Evolutionary conservation across 1,139 yeast species (phyloP).

Genomic region (Saccharomyces hybrid): DNA sequence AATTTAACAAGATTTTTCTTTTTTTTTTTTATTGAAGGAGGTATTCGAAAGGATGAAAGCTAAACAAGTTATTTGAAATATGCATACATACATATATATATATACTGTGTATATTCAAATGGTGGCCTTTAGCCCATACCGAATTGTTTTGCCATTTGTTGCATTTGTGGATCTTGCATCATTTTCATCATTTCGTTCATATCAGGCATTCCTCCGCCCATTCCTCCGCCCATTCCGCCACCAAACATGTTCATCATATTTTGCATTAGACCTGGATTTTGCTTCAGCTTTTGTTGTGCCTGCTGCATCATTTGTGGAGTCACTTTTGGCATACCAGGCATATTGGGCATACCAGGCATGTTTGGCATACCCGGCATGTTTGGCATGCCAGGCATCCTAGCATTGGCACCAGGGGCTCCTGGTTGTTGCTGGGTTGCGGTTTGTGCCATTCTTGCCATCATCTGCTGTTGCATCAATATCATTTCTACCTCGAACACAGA

Average conservation of each 20-base stretch:
- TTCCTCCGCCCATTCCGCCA: slow-evolving; percentile 39
- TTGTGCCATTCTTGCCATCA: slow-evolving; percentile 92
- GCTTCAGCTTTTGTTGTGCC: slow-evolving; percentile 49
- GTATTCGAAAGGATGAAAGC: slow-evolving; percentile 2
- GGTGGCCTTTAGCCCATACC: slow-evolving; percentile 28
- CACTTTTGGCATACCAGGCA: slow-evolving; percentile 35
- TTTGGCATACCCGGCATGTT: slow-evolving; percentile 37
- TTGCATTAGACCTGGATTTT: slow-evolving; percentile 61
- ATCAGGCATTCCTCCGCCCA: slow-evolving; percentile 38
- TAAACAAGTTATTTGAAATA: not conserved
- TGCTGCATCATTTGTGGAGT: slow-evolving; percentile 35
- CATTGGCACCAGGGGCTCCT: not conserved
- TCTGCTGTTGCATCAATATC: slow-evolving; percentile 82
- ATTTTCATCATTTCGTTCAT: slow-evolving; percentile 49
- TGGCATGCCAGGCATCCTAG: slow-evolving; percentile 32
- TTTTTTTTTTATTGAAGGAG: not conserved
- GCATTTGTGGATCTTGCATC: slow-evolving; percentile 69
- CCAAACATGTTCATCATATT: slow-evolving; percentile 47
- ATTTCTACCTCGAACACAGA: slow-evolving; percentile 89
- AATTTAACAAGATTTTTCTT: not conserved
- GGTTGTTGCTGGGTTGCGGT: slow-evolving; percentile 36
- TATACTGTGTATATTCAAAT: not conserved
- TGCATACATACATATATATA: not conserved
- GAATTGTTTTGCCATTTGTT: slow-evolving; percentile 71
- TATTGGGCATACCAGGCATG: slow-evolving; percentile 33